phyloP scores from a whole-genome alignment of 306 rosid species.

The Glycine latifolia region DNA sequence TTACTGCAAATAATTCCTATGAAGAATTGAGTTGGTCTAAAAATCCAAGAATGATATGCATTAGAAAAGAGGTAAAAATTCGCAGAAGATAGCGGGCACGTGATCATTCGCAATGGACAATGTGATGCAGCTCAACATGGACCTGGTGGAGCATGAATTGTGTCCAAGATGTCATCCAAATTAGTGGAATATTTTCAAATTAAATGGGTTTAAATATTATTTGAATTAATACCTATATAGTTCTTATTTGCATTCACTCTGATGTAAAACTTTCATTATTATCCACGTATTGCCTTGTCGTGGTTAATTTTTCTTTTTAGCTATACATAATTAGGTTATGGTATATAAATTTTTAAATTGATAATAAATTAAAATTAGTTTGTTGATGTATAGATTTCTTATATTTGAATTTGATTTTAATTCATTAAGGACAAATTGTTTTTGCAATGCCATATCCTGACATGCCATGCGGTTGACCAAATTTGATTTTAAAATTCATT shows the following conservation, averaged over 20 bases:
- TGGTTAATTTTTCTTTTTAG: background rate
- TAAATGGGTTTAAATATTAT: background rate
- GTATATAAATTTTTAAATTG: background rate
- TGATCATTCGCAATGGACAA: constrained; percentile 28
- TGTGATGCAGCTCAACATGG: constrained; percentile 17
- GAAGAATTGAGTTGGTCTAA: background rate
- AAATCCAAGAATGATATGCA: constrained; percentile 14
- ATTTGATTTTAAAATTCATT: background rate
- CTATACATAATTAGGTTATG: background rate
- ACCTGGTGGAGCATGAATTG: constrained; percentile 50
- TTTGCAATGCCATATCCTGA: background rate
- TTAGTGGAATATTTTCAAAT: constrained; percentile 28
- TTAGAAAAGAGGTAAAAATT: background rate
- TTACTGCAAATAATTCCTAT: too few relatives aligned
- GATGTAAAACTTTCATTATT: background rate
- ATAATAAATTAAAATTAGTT: background rate
- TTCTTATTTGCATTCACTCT: too few relatives aligned
- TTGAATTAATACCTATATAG: background rate
- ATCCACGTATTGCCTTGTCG: background rate
- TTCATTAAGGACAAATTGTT: background rate
- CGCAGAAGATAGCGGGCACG: constrained; percentile 25
- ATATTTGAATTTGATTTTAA: background rate
- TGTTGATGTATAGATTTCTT: too few relatives aligned
- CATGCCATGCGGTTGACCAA: background rate
- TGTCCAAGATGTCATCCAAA: constrained; percentile 49